These are phyloP conservation scores for Alopecurus myosuroides DNA, from an alignment of 176 grass and related monocot species.

Conservation along the genomic window DNA sequence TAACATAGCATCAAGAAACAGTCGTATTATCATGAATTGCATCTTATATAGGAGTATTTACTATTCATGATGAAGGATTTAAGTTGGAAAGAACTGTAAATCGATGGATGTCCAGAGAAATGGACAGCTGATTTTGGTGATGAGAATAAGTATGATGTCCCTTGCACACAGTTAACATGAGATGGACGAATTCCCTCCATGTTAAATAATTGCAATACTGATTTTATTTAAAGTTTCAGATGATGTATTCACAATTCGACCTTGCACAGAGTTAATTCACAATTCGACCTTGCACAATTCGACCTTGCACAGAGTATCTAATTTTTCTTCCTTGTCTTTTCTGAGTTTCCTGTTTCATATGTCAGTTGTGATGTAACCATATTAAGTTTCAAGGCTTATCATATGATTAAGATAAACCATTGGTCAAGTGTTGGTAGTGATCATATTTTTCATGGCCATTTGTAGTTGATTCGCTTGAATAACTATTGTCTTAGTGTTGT, in stretches of 20 bases:
- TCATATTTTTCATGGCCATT: neutral
- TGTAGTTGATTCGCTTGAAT: neutral
- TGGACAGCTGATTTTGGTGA: neutral
- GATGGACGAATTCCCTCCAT: neutral
- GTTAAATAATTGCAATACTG: neutral
- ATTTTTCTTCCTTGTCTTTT: neutral
- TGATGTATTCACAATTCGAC: neutral
- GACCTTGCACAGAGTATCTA: constrained; percentile 1
- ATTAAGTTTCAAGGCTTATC: constrained; percentile 3
- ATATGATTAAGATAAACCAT: neutral
- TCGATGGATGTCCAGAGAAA: neutral
- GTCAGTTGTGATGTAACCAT: neutral
- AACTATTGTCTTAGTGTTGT: constrained; percentile 18
- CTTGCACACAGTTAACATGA: neutral
- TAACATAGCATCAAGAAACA: neutral
- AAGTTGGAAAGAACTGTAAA: neutral
- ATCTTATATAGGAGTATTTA: neutral
- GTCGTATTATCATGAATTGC: neutral
- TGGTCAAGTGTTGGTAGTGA: neutral
- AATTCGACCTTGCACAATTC: neutral
- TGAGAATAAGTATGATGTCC: neutral
- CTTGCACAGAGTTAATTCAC: neutral
- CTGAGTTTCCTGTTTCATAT: neutral
- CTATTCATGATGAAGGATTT: neutral
- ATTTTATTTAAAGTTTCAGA: neutral